Base-by-base conservation (phyloP, 306 rosid species). In the Cucumis hystrix region DNA sequence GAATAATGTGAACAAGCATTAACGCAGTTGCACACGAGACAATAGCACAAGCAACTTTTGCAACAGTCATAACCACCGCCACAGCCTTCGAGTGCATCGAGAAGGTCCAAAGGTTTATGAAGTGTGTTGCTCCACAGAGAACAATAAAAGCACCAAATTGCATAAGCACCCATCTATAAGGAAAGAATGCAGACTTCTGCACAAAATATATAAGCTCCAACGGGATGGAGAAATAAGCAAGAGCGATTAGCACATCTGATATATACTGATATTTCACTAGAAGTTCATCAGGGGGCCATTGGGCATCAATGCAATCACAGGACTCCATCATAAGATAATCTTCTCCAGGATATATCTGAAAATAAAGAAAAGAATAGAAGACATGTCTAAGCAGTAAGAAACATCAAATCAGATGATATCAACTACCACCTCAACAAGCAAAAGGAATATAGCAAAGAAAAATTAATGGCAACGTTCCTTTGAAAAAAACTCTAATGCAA, bases 141-240 rank as follows among this genome's bases (percentile, higher is more conserved):
- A 94, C 88, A 84, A 94, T 94, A 63, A 94, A 94, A 68, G 98
- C 96, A 75, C 97, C 97, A 77, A 94, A 92, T 88, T 94, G 98
- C 89, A 91, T 86, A 80, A 94, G 98, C 83, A 94, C 98, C 98
- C 98, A 94, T 90, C 95, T 76, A 80, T 91, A 94, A 0, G 98
- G 98, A 61, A 91, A 91, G 88, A 91, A 90, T 13, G 96, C 88
- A 16, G 98, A 94, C 66, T 86, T 91, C 52, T 92, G 94, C 79
- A 94, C 97, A 79, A 94, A 94, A 79, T 94, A 94, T 52, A 94
- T 87, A 11, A 94, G 97, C 84, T 94, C 98, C 67, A 94, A 82
- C 18, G 98, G 98, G 78, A 94, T 91, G 12, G 98, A 94, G 86
- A 94, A 94, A 87, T 94, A 94, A 0, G 98, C 98, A 60, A 94